Percentiles rank a stretch among this genome's conserved stretches.
Evolutionary conservation across 116 monocot species (phyloP).

Genomic region (Papilionanthe hybrid): DNA sequence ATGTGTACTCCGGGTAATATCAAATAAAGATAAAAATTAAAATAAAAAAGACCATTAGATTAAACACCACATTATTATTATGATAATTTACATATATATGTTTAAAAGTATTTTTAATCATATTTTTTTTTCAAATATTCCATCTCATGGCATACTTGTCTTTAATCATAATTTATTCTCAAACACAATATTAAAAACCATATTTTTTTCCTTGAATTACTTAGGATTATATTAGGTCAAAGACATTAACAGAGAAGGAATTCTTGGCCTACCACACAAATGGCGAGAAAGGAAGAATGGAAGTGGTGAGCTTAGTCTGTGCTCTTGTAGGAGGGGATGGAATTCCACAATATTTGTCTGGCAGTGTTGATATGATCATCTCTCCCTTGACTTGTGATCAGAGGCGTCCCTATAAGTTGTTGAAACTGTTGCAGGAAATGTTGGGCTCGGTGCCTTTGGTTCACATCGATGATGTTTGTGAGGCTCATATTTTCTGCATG

Average conservation of each 20-base stretch:
- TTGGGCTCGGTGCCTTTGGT: constrained; percentile 34
- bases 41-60: no score
- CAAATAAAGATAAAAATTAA: no score
- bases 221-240: constrained; percentile 26
- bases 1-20: no score
- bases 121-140: no score
- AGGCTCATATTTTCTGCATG: constrained; percentile 56
- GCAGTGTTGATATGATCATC: background rate
- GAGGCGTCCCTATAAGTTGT: background rate
- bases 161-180: no score
- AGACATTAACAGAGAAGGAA: constrained; percentile 41
- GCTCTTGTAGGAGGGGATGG: constrained; percentile 46
- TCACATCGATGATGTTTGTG: constrained; percentile 47
- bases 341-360: constrained; percentile 1
- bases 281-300: constrained; percentile 14
- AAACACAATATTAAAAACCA: no score
- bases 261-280: constrained; percentile 20
- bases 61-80: no score
- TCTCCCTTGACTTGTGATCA: constrained; percentile 25
- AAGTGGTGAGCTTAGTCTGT: constrained; percentile 43
- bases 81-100: no score
- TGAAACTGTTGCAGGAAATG: constrained; percentile 29
- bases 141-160: background rate
- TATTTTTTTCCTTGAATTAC: background rate
- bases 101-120: no score